Percentiles rank a stretch among this genome's conserved stretches.
Conservation (phyloP, 2,329 filamentous ascomycete species). For the Elsinoe arachidis region DNA sequence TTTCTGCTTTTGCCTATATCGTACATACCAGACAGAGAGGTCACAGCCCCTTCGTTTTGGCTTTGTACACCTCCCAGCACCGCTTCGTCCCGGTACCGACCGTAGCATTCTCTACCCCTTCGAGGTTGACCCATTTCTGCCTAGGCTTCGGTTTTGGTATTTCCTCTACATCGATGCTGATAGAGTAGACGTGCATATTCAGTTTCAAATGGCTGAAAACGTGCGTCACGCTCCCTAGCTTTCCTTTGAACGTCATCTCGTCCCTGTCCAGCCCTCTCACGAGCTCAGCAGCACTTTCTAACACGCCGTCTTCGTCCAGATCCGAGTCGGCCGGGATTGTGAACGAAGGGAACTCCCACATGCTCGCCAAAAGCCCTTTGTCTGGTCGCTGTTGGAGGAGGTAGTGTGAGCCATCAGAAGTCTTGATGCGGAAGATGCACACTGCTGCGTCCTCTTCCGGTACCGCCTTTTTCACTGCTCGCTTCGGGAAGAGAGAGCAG, state of each 20-base stretch:
- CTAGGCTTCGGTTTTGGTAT: neutral
- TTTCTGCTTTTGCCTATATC: neutral
- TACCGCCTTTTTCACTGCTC: neutral
- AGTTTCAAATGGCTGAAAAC: conserved; percentile 6
- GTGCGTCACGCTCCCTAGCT: neutral
- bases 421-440: neutral
- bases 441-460: conserved; percentile 2
- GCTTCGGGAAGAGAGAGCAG: conserved; percentile 6
- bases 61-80: conserved; percentile 1
- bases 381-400: conserved; percentile 3
- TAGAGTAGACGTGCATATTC: neutral
- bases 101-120: conserved; percentile 1
- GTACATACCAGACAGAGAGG: neutral
- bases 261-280: neutral
- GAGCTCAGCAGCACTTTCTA: neutral
- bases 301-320: neutral
- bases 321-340: neutral
- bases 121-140: neutral
- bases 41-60: neutral
- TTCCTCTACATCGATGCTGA: neutral
- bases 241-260: neutral
- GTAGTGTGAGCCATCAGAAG: neutral
- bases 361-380: neutral
- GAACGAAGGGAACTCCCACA: conserved; percentile 7
- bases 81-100: neutral